These are phyloP conservation scores for Primulina eburnea DNA, from an alignment of 257 asterid genomes.

Conservation along the genomic window DNA sequence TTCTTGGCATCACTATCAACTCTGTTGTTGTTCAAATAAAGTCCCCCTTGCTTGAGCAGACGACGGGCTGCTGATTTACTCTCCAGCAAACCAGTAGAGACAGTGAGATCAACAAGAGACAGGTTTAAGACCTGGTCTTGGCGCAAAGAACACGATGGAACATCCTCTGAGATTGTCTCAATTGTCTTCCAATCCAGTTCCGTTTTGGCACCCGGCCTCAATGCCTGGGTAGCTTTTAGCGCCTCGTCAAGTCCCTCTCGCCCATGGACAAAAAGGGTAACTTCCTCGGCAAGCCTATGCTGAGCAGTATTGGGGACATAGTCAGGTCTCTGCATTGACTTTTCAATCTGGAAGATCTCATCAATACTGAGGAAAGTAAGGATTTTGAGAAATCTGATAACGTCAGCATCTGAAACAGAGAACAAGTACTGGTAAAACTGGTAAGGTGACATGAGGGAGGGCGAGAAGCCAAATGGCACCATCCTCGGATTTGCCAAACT, in stretches of 20 bases:
- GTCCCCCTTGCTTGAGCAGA: slow-evolving; percentile 88
- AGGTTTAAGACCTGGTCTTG: slow-evolving; percentile 53
- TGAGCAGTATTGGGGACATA: slow-evolving; percentile 79
- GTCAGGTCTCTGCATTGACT: slow-evolving; percentile 48
- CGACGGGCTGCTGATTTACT: slow-evolving; percentile 93
- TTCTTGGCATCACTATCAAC: slow-evolving; percentile 74
- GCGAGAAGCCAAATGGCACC: slow-evolving; percentile 88
- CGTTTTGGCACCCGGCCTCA: slow-evolving; percentile 78
- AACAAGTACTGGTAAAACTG: slow-evolving; percentile 82
- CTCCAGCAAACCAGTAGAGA: slow-evolving; percentile 64
- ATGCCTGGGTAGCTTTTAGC: slow-evolving; percentile 74
- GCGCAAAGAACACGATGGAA: slow-evolving; percentile 56
- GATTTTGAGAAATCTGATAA: slow-evolving; percentile 66
- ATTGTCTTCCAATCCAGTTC: slow-evolving; percentile 65
- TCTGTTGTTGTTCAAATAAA: slow-evolving; percentile 71
- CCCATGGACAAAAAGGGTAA: slow-evolving; percentile 92
- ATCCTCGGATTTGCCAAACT: slow-evolving; percentile 90
- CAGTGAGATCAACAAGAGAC: slow-evolving; percentile 62
- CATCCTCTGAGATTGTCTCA: slow-evolving; percentile 75
- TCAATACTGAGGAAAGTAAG: slow-evolving; percentile 71
- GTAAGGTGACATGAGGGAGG: slow-evolving; percentile 70
- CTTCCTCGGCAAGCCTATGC: slow-evolving; percentile 87
- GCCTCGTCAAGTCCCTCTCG: slow-evolving; percentile 75
- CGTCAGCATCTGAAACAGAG: slow-evolving; percentile 69
- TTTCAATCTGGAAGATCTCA: slow-evolving; percentile 55